A percentile compares a stretch with the other conserved stretches of the same genome.
Evolutionary conservation across 2,329 filamentous ascomycete genomes (phyloP).

Genomic region (Knoxdaviesia capensis): DNA sequence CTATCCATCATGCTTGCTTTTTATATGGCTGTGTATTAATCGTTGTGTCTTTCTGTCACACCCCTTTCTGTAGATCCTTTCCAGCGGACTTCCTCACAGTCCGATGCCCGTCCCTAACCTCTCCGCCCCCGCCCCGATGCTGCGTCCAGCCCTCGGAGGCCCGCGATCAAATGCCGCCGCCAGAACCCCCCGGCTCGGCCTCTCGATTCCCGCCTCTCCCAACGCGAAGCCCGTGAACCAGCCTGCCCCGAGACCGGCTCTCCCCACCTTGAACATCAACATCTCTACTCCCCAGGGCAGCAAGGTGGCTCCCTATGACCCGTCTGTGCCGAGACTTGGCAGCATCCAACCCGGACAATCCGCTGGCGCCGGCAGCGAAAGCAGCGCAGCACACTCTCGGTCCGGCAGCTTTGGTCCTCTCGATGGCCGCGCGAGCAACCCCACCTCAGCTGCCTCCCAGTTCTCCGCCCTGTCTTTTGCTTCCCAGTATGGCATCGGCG

Average conservation of each 20-base stretch:
- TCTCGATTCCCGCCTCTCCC: slow-evolving; percentile 78
- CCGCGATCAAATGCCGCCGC: slow-evolving; percentile 37
- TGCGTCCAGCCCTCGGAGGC: slow-evolving; percentile 66
- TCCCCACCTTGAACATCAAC: slow-evolving; percentile 65
- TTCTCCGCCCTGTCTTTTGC: slow-evolving; percentile 72
- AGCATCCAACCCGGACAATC: slow-evolving; percentile 35
- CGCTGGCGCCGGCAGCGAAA: slow-evolving; percentile 60
- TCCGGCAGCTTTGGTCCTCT: slow-evolving; percentile 66
- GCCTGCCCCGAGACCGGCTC: slow-evolving; percentile 25
- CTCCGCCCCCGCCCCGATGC: slow-evolving; percentile 59
- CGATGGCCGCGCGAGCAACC: slow-evolving; percentile 59
- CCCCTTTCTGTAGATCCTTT: neutral
- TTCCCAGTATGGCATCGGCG: slow-evolving; percentile 47
- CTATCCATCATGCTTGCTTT: too few relatives aligned
- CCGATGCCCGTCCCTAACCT: slow-evolving; percentile 31
- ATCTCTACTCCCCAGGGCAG: slow-evolving; percentile 79
- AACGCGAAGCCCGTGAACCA: slow-evolving; percentile 54
- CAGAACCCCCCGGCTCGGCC: slow-evolving; percentile 57
- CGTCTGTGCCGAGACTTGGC: slow-evolving; percentile 15
- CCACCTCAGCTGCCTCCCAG: slow-evolving; percentile 71
- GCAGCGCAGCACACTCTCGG: slow-evolving; percentile 58
- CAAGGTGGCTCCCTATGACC: slow-evolving; percentile 50
- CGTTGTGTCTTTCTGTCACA: neutral
- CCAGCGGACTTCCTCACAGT: slow-evolving; percentile 11
- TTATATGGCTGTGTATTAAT: too few relatives aligned